Conservation (phyloP, 164 flowering plant genomes). For the Macadamia integrifolia region DNA sequence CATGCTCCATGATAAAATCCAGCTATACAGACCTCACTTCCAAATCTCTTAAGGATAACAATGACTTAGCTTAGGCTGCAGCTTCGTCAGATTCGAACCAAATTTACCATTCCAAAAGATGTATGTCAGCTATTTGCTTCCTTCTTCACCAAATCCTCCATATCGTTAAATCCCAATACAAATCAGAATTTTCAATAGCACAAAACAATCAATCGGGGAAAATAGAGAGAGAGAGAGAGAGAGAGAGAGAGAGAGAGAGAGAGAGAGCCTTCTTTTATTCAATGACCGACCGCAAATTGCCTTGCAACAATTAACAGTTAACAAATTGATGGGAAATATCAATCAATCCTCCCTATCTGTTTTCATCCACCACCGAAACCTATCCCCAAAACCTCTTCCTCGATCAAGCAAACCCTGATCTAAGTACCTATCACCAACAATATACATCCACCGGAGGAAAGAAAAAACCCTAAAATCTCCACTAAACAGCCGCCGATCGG, state of each 20-base stretch:
- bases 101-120: background rate
- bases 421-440: background rate
- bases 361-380: background rate
- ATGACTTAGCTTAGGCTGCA: background rate
- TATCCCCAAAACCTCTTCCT: background rate
- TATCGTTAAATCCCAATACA: slow-evolving; percentile 6
- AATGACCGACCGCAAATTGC: background rate
- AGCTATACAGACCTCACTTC: slow-evolving; percentile 6
- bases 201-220: background rate
- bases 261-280: background rate
- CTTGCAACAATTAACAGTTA: background rate
- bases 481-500: slow-evolving; percentile 10
- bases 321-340: background rate
- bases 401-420: background rate
- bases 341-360: too few relatives aligned
- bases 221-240: too few relatives aligned
- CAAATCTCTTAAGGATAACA: background rate
- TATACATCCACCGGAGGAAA: background rate
- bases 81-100: slow-evolving; percentile 10
- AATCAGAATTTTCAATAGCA: background rate
- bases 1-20: slow-evolving; percentile 41
- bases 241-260: too few relatives aligned
- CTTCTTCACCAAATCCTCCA: background rate
- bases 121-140: too few relatives aligned
- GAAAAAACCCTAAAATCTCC: slow-evolving; percentile 5